Conservation (phyloP, 495 filamentous ascomycete genomes). For the Amorphotheca resinae region DNA sequence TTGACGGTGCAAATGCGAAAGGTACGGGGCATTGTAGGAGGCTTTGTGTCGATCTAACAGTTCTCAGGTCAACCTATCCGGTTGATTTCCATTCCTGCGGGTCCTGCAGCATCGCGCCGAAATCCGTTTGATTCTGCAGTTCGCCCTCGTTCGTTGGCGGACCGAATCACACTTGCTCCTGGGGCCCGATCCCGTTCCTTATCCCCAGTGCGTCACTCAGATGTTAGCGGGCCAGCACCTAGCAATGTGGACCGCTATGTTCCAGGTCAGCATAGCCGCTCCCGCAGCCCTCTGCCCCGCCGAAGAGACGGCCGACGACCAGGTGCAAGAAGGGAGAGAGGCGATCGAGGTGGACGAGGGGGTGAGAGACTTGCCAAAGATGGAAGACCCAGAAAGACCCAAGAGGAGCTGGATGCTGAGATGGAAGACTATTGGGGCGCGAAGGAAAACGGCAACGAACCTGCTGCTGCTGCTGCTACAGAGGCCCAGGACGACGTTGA, state of each 20-base stretch:
- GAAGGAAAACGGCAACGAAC: constrained; percentile 14
- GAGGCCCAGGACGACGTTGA: constrained; percentile 23
- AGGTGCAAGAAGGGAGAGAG: constrained; percentile 33
- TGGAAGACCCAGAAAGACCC: constrained; percentile 61
- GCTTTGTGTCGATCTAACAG: not conserved
- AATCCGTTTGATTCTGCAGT: constrained; percentile 48
- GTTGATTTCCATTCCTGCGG: constrained; percentile 51
- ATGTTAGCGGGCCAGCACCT: constrained; percentile 55
- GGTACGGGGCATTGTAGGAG: constrained; percentile 28
- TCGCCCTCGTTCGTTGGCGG: constrained; percentile 53
- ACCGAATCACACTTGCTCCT: constrained; percentile 52
- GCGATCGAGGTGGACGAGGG: constrained; percentile 27
- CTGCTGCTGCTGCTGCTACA: constrained; percentile 16
- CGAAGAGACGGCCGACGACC: constrained; percentile 40
- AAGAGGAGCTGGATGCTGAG: constrained; percentile 64
- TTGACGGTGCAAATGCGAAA: constrained; percentile 83
- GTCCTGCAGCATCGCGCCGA: constrained; percentile 28
- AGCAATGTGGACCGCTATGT: constrained; percentile 77
- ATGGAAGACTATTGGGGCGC: constrained; percentile 68
- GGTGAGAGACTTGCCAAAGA: constrained; percentile 33
- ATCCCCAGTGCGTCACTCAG: constrained; percentile 43
- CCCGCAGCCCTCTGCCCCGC: constrained; percentile 33
- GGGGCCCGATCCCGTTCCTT: constrained; percentile 33
- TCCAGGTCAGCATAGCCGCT: constrained; percentile 43
- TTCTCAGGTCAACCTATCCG: constrained; percentile 63